A percentile compares a stretch with the other conserved stretches of the same genome.
Evolutionary conservation across 2,329 filamentous ascomycete genomes (phyloP).

Genomic region (Alternaria triticimaculans): DNA sequence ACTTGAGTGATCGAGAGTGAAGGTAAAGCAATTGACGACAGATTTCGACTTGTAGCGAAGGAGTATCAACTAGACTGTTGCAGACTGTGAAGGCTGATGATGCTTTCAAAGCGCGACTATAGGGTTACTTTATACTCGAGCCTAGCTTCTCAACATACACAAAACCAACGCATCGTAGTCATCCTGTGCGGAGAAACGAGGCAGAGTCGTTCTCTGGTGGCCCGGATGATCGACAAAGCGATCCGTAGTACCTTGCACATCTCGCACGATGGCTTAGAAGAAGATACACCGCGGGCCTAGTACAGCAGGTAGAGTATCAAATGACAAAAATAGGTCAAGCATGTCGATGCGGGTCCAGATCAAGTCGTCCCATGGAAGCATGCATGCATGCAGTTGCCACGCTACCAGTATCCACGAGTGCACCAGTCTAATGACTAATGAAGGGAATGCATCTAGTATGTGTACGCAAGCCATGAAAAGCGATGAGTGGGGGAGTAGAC

Average conservation of each 20-base stretch:
- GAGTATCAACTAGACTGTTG: constrained; percentile 2
- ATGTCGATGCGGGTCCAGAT: background rate
- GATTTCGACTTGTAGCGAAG: background rate
- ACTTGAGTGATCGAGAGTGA: background rate
- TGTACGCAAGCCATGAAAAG: background rate
- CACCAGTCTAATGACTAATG: background rate
- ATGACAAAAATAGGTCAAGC: background rate
- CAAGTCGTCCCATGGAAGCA: constrained; percentile 2
- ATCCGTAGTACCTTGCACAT: constrained; percentile 10
- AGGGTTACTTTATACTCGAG: constrained; percentile 20
- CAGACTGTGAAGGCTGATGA: constrained; percentile 8
- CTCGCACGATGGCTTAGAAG: background rate
- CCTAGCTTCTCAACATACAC: background rate
- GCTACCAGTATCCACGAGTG: background rate
- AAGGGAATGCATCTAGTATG: background rate
- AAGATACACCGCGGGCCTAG: constrained; percentile 1
- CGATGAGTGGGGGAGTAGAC: background rate
- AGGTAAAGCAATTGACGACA: background rate
- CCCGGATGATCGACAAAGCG: background rate
- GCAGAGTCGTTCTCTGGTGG: constrained; percentile 3
- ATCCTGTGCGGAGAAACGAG: constrained; percentile 11
- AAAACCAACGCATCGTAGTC: background rate
- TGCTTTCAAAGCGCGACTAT: background rate
- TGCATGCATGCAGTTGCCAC: background rate
- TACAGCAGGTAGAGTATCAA: background rate